Evolutionary conservation across 139 green algal species (phyloP).

Genomic region (Zygnema cylindricum): DNA sequence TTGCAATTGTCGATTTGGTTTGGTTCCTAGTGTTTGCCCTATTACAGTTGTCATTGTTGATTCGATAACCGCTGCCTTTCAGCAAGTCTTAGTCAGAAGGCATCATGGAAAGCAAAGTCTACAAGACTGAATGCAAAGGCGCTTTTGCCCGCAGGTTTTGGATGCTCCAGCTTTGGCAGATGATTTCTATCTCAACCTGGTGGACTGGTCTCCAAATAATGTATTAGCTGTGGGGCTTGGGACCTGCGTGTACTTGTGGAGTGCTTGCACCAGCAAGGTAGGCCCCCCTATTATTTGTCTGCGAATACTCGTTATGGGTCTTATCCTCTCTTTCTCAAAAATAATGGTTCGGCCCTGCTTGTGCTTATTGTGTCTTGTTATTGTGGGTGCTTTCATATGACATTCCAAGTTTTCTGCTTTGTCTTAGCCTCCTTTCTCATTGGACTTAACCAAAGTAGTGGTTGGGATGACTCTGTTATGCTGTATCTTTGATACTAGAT

Average conservation of each 20-base stretch:
- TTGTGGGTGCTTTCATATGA: too few relatives aligned
- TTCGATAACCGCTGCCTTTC: not conserved
- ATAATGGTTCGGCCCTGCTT: too few relatives aligned
- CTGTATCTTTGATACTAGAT: not conserved
- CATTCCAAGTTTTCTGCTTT: too few relatives aligned
- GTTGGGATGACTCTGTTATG: too few relatives aligned
- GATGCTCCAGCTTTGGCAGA: slow-evolving; percentile 86
- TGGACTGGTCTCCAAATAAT: slow-evolving; percentile 95
- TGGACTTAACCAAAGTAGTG: too few relatives aligned
- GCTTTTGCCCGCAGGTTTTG: slow-evolving; percentile 65
- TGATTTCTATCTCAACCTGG: slow-evolving; percentile 98
- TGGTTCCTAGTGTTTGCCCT: not conserved
- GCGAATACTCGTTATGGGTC: too few relatives aligned
- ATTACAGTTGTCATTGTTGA: not conserved
- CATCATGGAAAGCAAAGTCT: too few relatives aligned
- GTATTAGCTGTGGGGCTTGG: slow-evolving; percentile 91
- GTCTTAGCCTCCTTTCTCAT: not conserved
- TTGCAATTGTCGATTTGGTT: not conserved
- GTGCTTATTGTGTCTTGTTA: too few relatives aligned
- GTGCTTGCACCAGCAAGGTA: slow-evolving; percentile 85
- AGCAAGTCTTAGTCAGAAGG: too few relatives aligned
- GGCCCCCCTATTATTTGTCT: too few relatives aligned
- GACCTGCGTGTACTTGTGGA: slow-evolving; percentile 95
- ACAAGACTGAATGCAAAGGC: slow-evolving; percentile 12
- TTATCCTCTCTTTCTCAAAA: too few relatives aligned